These are phyloP conservation scores for Selaginella tamariscina DNA, from an alignment of 75 land plant species.

Conservation along the genomic window DNA sequence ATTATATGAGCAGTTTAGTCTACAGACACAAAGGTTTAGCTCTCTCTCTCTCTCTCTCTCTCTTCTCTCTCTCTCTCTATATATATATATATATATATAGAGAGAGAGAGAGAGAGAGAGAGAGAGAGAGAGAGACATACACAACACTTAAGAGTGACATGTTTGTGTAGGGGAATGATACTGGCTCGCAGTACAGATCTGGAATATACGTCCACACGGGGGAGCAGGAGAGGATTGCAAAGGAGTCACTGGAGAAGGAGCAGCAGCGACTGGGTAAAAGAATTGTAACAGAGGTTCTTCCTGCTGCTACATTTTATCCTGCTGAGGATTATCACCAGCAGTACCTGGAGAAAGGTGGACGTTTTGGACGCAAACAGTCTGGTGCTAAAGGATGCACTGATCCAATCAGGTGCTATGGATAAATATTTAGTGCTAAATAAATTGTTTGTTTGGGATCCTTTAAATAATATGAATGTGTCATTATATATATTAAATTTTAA, in stretches of 20 bases:
- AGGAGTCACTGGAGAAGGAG: constrained; percentile 17
- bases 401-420: constrained; percentile 30
- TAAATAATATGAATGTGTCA: no score
- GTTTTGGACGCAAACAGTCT: constrained; percentile 17
- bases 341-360: constrained; percentile 45
- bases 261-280: constrained; percentile 18
- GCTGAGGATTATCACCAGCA: constrained; percentile 91
- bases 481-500: no score
- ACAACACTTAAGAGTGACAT: no score
- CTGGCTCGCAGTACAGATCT: constrained; percentile 25
- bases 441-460: no score
- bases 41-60: background rate
- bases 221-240: constrained; percentile 22
- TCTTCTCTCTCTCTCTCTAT: background rate
- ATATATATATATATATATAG: no score
- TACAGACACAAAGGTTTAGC: no score
- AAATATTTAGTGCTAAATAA: no score
- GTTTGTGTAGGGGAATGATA: constrained; percentile 21
- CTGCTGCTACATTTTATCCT: constrained; percentile 57
- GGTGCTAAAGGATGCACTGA: constrained; percentile 27
- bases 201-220: constrained; percentile 21
- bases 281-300: constrained; percentile 67
- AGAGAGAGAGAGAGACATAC: no score
- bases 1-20: no score
- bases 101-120: no score